Evolutionary conservation across 78 protist species (phyloP), one percentile per base, ranked within the genome.

Genomic region (Chrysochromulina parva): DNA sequence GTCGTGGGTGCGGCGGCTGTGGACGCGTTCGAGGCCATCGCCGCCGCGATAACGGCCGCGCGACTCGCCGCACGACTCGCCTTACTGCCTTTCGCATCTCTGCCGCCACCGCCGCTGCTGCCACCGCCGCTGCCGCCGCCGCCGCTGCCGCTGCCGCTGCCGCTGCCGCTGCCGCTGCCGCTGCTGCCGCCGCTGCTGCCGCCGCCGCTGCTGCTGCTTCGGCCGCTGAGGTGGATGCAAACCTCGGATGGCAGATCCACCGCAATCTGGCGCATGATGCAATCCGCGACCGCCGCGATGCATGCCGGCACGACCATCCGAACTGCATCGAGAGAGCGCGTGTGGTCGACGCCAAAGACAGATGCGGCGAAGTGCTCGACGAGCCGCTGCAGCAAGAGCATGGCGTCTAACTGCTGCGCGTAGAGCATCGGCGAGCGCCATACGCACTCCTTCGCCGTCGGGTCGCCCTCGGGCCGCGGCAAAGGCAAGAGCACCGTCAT

Each of bases 241-340:
- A 84, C 58, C 47, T n/a, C 67, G 26, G 78, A 58, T 10, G 92
- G 91, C 24, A 48, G 6, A 71, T 93, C 92, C 1, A 52, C 47
- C 55, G 93, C 95, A 2, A 1, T 13, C 59, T 57, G 13, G 24
- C 95, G 87, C 26, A 87, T n/a, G 50, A 90, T 38, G 24, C 52
- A 67, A 50, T 93, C 95, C 19, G 91, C 85, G 60, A 93, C 65
- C n/a, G 95, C 91, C 9, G 92, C 92, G 48, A 90, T 60, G 28
- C 73, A 14, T 0, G 82, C 90, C 7, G 69, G 14, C 60, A 78
- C 73, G 47, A 73, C 54, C 59, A 92, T 85, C 9, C 90, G 90
- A 22, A 76, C 53, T 14, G 69, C 94, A 24, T 91, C 93, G 71
- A 55, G 6, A 47, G 91, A 24, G 38, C 76, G 13, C 50, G 73